A percentile compares a stretch with the other conserved stretches of the same genome.
Conservation (phyloP, 768 basidiomycete genomes). For the Terana coerulea region DNA sequence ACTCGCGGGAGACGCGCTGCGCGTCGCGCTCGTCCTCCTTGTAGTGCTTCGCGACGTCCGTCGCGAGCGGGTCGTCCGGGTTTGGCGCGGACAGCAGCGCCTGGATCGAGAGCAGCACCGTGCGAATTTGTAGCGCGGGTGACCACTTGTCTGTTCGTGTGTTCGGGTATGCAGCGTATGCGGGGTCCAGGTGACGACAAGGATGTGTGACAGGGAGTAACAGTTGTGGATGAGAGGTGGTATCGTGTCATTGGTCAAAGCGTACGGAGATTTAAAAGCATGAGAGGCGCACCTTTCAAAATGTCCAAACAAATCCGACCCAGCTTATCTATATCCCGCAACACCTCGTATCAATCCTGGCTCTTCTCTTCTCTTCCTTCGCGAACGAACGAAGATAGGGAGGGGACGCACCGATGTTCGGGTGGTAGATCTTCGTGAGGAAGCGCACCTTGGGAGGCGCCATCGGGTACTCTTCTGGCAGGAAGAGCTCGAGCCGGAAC, state of each 20-base stretch:
- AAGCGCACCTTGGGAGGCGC: constrained; percentile 97
- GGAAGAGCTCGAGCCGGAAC: constrained; percentile 95
- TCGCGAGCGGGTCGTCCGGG: constrained; percentile 92
- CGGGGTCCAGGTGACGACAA: constrained; percentile 1
- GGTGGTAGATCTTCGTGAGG: constrained; percentile 97
- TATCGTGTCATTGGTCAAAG: no score
- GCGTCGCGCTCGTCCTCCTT: constrained; percentile 96
- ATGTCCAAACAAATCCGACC: constrained; percentile 98
- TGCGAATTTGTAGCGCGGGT: constrained; percentile 96
- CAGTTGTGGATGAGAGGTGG: no score
- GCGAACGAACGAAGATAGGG: background rate
- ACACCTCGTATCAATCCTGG: background rate
- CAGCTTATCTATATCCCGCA: constrained; percentile 72
- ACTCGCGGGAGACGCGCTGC: constrained; percentile 87
- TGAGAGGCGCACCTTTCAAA: constrained; percentile 76
- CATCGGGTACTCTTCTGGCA: constrained; percentile 99
- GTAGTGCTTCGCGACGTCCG: constrained; percentile 97
- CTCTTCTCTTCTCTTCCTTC: background rate
- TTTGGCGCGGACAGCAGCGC: constrained; percentile 96
- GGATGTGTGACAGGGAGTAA: no score
- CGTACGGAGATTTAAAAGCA: no score
- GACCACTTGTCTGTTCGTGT: constrained; percentile 89
- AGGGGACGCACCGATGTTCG: constrained; percentile 85
- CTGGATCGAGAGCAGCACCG: constrained; percentile 94
- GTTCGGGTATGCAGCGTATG: background rate